Conservation (phyloP, 257 asterid genomes). For the Nemophila menziesii region DNA sequence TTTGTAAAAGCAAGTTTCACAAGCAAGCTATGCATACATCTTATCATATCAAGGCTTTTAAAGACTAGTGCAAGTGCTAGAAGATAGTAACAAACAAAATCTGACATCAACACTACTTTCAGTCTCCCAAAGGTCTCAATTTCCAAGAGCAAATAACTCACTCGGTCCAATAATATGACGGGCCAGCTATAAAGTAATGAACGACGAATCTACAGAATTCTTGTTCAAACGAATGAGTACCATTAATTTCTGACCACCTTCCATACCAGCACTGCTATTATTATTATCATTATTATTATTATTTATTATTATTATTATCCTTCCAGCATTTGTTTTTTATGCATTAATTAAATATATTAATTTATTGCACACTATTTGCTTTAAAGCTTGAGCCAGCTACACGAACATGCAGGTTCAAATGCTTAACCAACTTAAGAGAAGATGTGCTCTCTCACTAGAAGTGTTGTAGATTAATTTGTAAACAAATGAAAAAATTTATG, state of each 20-base stretch:
- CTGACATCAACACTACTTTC: constrained; percentile 11
- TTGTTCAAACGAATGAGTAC: background rate
- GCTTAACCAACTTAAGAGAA: background rate
- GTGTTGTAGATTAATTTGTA: no score
- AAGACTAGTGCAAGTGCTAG: background rate
- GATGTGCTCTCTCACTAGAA: no score
- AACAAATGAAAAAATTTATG: background rate
- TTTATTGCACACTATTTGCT: no score
- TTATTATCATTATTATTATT: background rate
- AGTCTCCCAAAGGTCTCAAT: constrained; percentile 10
- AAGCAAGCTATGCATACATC: background rate
- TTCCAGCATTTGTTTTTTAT: no score
- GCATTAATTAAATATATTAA: background rate
- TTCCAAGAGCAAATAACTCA: constrained; percentile 9
- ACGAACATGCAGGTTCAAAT: background rate
- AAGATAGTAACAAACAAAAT: constrained; percentile 6
- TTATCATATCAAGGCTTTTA: background rate
- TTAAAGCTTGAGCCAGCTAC: no score
- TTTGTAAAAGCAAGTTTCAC: background rate
- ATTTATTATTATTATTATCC: no score
- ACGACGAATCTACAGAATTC: background rate
- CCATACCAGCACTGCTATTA: background rate
- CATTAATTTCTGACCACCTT: background rate
- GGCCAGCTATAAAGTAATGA: background rate
- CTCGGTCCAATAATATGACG: background rate